Conservation (phyloP, 345 rosid genomes). For the Xanthoceras sorbifolium region DNA sequence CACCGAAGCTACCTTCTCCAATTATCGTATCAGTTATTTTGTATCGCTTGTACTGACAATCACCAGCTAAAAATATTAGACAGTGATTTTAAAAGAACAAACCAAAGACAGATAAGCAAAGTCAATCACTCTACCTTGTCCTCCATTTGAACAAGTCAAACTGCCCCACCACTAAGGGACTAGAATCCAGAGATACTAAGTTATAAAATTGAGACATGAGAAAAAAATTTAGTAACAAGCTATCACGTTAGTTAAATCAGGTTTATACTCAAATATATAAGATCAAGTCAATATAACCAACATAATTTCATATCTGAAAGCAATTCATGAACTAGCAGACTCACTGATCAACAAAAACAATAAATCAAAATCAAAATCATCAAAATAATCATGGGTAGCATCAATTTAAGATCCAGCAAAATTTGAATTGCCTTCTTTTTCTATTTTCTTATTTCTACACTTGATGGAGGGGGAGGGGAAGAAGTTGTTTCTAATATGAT, state of each 20-base stretch:
- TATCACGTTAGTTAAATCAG: neutral
- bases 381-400: too few relatives aligned
- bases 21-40: neutral
- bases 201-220: neutral
- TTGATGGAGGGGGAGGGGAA: too few relatives aligned
- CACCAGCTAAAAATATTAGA: neutral
- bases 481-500: too few relatives aligned
- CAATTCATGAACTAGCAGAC: neutral
- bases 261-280: neutral
- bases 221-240: neutral
- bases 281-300: neutral
- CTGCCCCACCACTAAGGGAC: neutral
- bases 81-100: neutral
- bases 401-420: neutral
- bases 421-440: neutral
- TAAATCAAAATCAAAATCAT: neutral
- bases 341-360: neutral
- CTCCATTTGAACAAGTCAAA: neutral
- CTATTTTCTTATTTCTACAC: too few relatives aligned
- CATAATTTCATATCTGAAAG: neutral
- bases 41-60: neutral
- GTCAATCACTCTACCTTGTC: neutral
- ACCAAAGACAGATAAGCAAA: neutral
- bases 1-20: slow-evolving; percentile 5
- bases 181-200: neutral